Evolutionary conservation across 2,329 filamentous ascomycete species (phyloP).

Genomic region (Aspergillus costaricaensis): DNA sequence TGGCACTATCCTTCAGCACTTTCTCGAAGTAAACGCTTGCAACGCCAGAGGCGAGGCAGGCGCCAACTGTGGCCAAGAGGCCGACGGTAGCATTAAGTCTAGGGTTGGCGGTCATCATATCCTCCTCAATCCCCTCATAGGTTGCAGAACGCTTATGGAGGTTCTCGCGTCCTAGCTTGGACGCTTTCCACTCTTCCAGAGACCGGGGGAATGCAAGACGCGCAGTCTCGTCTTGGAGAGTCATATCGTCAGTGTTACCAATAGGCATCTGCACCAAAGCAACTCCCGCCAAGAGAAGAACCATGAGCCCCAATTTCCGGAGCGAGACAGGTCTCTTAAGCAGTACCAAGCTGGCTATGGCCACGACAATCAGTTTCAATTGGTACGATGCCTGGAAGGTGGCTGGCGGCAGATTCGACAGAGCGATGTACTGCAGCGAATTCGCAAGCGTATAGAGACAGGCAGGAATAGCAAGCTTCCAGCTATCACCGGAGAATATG

Average conservation of each 20-base stretch:
- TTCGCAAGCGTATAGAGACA: slow-evolving; percentile 89
- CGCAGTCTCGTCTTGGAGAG: slow-evolving; percentile 62
- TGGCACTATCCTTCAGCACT: slow-evolving; percentile 80
- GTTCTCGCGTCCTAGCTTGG: slow-evolving; percentile 49
- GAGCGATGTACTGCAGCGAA: slow-evolving; percentile 86
- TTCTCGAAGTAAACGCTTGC: slow-evolving; percentile 75
- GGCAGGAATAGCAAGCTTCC: slow-evolving; percentile 91
- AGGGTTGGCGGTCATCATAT: slow-evolving; percentile 54
- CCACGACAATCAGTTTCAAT: slow-evolving; percentile 88
- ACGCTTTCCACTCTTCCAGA: slow-evolving; percentile 70
- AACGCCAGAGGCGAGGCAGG: slow-evolving; percentile 78
- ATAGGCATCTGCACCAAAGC: slow-evolving; percentile 80
- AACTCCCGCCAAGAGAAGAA: slow-evolving; percentile 79
- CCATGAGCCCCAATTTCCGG: slow-evolving; percentile 76
- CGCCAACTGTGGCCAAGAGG: slow-evolving; percentile 72
- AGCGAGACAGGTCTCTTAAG: slow-evolving; percentile 69
- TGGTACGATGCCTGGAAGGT: slow-evolving; percentile 94
- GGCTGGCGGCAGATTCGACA: slow-evolving; percentile 87
- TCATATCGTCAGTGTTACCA: slow-evolving; percentile 53
- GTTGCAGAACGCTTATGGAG: slow-evolving; percentile 76
- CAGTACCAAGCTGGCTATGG: slow-evolving; percentile 80
- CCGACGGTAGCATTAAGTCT: slow-evolving; percentile 78
- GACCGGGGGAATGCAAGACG: slow-evolving; percentile 73
- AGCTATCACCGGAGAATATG: slow-evolving; percentile 87
- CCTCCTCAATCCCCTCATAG: slow-evolving; percentile 80